Base-by-base conservation (phyloP, 306 rosid genomes). In the Corylus avellana region DNA sequence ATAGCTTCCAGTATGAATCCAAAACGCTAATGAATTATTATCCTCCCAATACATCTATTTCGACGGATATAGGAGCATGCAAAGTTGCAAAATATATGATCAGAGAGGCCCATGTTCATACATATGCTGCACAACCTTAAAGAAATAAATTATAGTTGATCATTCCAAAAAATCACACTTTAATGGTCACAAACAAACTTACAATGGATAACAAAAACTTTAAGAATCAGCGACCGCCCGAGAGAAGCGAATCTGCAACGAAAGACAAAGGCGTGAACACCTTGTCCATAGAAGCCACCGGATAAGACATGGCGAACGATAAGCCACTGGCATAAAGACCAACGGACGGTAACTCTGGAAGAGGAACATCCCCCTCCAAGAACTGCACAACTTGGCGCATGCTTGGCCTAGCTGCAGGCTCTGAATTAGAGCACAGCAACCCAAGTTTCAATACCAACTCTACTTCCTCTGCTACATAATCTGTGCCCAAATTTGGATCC, bases 401-500 rank as follows among this genome's bases (percentile, higher is more conserved):
- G 58, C 71, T 79, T 3, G 86, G 88, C 77, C 86, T 56, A 4
- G 59, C 51, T 1, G 29, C 13, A 1, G 84, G 82, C 16, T 75
- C 80, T 39, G 81, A 51, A 44, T 85, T 81, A 12, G 79, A 78
- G 56, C 98, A 89, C 49, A 91, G 57, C 74, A 93, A 57, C 20
- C 98, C 98, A 79, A 93, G 16, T 77, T 91, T 89, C 89, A 91
- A 42, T 68, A 91, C 89, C 83, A 86, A 32, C 70, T 74, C 22
- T 1, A 83, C 86, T 79, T 91, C 93, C 7, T 2, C 75, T 68
- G 59, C 87, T 37, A 78, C 80, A 72, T 53, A 93, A 16, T 73
- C 18, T 3, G 90, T 90, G 7, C 74, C 47, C 5, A 93, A 68
- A 72, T 85, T 88, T 6, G 75, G 83, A 16, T 93, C 98, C 58